Evolutionary conservation across 1,284 basidiomycete species (phyloP), one percentile per base, ranked within the genome.

Genomic region (Afroboletus lepidellus): DNA sequence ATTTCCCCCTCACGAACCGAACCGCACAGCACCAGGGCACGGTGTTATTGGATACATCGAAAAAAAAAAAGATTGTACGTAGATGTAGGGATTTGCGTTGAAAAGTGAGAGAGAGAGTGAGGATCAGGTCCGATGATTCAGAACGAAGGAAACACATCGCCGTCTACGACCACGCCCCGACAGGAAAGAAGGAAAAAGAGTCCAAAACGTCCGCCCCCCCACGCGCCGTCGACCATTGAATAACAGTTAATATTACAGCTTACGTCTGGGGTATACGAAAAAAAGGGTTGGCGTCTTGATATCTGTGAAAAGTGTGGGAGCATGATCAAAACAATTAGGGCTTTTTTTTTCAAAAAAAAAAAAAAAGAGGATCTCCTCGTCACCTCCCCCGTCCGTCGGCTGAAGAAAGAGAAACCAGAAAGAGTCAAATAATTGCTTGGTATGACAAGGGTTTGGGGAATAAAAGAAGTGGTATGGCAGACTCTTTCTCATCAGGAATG

Each of bases 401-500:
- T 34, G 44, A 29, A 58, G 43, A 21, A n/a, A 59, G 39, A 36
- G 38, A 21, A 20, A 45, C 49, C 29, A 38, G 12, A 7, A 15
- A 21, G 7, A 29, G 46, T 8, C 37, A 49, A 51, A 23, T 24
- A 46, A 65, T 58, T 5, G 51, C 46, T 47, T 54, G 64, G 60
- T 63, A 62, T 63, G 44, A 51, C 57, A 49, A 48, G 33, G 41
- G 13, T 25, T 38, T 38, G 32, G 44, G 44, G 41, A 23, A 8
- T 8, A 21, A 30, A 5, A 30, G 21, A 30, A 53, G 42, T 32
- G 13, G 50, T 41, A 53, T 51, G 46, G 48, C 52, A 64, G 47
- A 58, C 60, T 63, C 60, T 48, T 56, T 46, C 54, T n/a, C 51
- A 51, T 56, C 62, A 66, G 63, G 65, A 56, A 64, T 66, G 62